Conservation (phyloP, 2,329 filamentous ascomycete genomes). For the Cryphonectria japonica region DNA sequence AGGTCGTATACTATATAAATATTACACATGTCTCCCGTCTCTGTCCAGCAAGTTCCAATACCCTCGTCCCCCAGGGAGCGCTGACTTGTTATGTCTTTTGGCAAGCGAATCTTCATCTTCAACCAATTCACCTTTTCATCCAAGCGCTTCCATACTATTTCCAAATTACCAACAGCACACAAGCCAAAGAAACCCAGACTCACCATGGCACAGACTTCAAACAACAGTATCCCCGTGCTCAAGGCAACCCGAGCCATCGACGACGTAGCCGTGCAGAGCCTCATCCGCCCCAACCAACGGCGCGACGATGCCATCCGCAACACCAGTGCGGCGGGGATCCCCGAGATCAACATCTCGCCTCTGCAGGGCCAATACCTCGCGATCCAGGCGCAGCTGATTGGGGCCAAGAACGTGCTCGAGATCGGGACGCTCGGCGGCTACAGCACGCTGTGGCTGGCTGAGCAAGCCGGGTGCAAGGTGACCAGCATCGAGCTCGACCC, state of each 20-base stretch:
- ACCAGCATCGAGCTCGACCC: conserved; percentile 55
- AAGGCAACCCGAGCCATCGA: conserved; percentile 22
- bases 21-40: background rate
- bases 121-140: no score
- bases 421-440: conserved; percentile 60
- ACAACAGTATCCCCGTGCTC: background rate
- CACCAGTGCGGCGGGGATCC: conserved; percentile 40
- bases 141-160: background rate
- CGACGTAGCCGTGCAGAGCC: conserved; percentile 22
- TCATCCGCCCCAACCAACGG: conserved; percentile 33
- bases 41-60: background rate
- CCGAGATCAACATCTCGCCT: conserved; percentile 42
- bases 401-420: conserved; percentile 50
- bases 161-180: background rate
- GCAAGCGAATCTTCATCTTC: background rate
- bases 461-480: conserved; percentile 42
- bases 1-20: background rate
- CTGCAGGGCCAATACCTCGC: conserved; percentile 45
- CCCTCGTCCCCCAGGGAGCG: background rate
- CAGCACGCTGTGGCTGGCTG: conserved; percentile 56
- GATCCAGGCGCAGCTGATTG: conserved; percentile 42
- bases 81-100: background rate
- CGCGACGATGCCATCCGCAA: conserved; percentile 39
- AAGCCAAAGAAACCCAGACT: background rate
- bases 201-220: background rate